phyloP scores from a whole-genome alignment of 306 rosid genomes.

The Gillenia trifoliata region DNA sequence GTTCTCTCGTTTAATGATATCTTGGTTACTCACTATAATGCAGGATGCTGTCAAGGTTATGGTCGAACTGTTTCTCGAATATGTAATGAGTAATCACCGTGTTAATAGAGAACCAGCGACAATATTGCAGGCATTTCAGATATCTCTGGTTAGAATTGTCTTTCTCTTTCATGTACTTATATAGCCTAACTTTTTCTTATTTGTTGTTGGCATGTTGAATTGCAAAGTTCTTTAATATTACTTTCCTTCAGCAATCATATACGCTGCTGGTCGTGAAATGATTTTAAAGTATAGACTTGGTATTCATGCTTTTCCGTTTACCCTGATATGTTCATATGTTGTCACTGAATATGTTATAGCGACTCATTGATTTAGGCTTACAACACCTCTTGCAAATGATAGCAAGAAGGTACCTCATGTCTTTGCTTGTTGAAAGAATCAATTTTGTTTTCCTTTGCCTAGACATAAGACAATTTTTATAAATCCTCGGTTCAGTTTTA shows the following conservation, averaged over 20 bases:
- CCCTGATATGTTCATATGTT: background rate
- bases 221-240: background rate
- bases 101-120: slow-evolving; percentile 44
- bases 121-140: slow-evolving; percentile 66
- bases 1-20: slow-evolving; percentile 5
- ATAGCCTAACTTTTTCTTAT: background rate
- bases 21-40: slow-evolving; percentile 14
- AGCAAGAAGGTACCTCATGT: background rate
- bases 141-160: slow-evolving; percentile 67
- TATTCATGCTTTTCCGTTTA: background rate
- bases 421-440: background rate
- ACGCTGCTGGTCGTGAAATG: background rate
- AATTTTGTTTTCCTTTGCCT: background rate
- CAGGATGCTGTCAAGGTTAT: slow-evolving; percentile 50
- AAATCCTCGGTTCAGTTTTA: background rate
- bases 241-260: background rate
- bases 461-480: background rate
- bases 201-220: background rate
- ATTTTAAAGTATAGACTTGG: background rate
- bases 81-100: slow-evolving; percentile 56
- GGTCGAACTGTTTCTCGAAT: slow-evolving; percentile 54
- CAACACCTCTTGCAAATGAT: background rate
- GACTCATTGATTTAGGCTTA: background rate
- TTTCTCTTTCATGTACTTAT: slow-evolving; percentile 12
- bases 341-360: background rate